Conservation (phyloP, 768 basidiomycete genomes). For the Trametes sanguinea region DNA sequence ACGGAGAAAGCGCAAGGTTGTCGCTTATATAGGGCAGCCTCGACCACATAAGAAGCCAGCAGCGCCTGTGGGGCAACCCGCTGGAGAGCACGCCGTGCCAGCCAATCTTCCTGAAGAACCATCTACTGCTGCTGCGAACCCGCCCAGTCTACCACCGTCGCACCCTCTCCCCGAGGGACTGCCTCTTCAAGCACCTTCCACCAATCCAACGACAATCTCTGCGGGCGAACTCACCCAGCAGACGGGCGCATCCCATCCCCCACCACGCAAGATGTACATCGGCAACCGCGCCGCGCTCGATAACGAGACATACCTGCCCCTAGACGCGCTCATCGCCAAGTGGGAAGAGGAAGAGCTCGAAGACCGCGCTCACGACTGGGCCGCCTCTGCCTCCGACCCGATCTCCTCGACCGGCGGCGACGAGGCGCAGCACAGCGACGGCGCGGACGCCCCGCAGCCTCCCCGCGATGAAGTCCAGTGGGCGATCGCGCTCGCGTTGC, state of each 20-base stretch:
- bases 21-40: constrained; percentile 14
- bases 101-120: background rate
- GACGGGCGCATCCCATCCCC: background rate
- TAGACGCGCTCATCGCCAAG: constrained; percentile 2
- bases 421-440: background rate
- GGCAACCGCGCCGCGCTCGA: constrained; percentile 10
- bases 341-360: background rate
- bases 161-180: background rate
- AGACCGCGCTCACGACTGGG: background rate
- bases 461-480: constrained; percentile 13
- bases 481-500: constrained; percentile 15
- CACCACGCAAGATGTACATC: constrained; percentile 10
- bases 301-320: constrained; percentile 3
- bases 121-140: background rate
- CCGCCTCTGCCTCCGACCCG: constrained; percentile 6
- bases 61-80: background rate
- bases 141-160: background rate
- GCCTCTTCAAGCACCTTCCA: too few relatives aligned
- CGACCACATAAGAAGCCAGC: background rate
- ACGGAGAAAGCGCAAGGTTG: background rate
- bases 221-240: background rate
- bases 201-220: background rate
- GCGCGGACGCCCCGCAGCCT: background rate
- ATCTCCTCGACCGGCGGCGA: background rate
- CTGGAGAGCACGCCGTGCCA: background rate